Percentiles rank a stretch among this genome's conserved stretches.
phyloP scores from a whole-genome alignment of 352 stramenopile genomes.

The Globisporangium polare region DNA sequence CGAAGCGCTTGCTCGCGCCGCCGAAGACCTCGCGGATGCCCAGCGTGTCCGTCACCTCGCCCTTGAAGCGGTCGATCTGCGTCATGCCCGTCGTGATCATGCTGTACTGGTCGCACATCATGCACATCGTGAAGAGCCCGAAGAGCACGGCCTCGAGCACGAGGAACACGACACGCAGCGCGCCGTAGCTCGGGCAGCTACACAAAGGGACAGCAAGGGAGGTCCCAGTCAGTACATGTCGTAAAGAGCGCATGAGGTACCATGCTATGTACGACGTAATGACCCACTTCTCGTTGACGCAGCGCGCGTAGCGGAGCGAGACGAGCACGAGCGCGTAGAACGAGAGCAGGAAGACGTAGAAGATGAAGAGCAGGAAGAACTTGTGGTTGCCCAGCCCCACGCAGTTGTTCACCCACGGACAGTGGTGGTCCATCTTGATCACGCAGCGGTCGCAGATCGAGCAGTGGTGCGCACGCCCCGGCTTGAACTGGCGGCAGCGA shows the following conservation, averaged over 20 bases:
- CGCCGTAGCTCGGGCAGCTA: conserved; percentile 71
- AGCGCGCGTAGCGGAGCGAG: conserved; percentile 85
- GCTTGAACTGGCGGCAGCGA: conserved; percentile 96
- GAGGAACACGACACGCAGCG: conserved; percentile 79
- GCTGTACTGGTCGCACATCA: conserved; percentile 98
- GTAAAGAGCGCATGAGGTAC: too few relatives aligned
- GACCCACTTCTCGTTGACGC: conserved; percentile 79
- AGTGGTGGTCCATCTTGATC: conserved; percentile 99
- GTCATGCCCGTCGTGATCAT: conserved; percentile 95
- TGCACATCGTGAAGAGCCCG: conserved; percentile 98
- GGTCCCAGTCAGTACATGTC: background rate
- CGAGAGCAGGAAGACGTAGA: conserved; percentile 94
- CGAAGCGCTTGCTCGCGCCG: conserved; percentile 47
- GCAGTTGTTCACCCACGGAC: conserved; percentile 99
- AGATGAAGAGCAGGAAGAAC: conserved; percentile 89
- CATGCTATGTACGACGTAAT: too few relatives aligned
- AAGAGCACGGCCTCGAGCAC: conserved; percentile 93
- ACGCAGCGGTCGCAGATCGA: conserved; percentile 95
- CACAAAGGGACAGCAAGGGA: background rate
- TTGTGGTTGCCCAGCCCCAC: conserved; percentile 99
- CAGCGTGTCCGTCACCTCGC: conserved; percentile 66
- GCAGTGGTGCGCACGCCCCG: conserved; percentile 94
- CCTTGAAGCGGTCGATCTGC: conserved; percentile 97
- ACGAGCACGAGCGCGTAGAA: conserved; percentile 93
- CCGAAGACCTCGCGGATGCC: conserved; percentile 84